Evolutionary conservation across 75 land plant genomes (phyloP).

Genomic region (Pinus taeda): DNA sequence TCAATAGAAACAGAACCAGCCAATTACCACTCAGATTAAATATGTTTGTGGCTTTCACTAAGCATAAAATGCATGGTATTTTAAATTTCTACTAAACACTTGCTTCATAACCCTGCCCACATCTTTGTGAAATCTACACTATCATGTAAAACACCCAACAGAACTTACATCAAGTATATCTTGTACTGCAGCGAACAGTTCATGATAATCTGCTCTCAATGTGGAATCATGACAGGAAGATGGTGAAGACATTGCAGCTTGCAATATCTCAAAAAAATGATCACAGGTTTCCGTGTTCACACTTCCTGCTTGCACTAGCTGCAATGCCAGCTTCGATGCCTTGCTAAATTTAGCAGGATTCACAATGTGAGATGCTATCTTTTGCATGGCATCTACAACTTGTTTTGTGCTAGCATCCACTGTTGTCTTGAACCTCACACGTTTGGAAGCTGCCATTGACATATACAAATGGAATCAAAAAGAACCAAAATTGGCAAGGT

Average conservation of each 20-base stretch:
- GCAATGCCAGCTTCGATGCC: constrained; percentile 90
- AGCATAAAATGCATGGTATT: neutral
- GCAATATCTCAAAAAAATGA: constrained; percentile 65
- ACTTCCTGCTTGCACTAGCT: constrained; percentile 79
- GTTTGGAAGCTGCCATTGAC: constrained; percentile 34
- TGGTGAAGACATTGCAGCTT: constrained; percentile 77
- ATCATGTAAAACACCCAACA: neutral
- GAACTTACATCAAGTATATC: constrained; percentile 53
- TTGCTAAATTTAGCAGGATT: constrained; percentile 74
- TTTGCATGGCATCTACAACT: constrained; percentile 85
- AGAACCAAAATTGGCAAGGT: too few relatives aligned
- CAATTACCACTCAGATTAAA: neutral
- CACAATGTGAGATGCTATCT: constrained; percentile 84
- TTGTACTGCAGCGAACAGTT: constrained; percentile 68
- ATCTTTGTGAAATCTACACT: neutral
- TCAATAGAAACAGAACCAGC: constrained; percentile 5
- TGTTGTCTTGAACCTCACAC: constrained; percentile 78
- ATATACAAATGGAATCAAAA: neutral
- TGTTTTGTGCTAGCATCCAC: constrained; percentile 68
- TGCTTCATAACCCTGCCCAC: too few relatives aligned
- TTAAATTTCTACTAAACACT: neutral
- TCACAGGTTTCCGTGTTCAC: constrained; percentile 61
- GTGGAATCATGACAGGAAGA: constrained; percentile 52
- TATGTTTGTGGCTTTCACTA: neutral
- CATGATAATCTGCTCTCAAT: constrained; percentile 74